These are phyloP conservation scores for Zymoseptoria pseudotritici DNA, from an alignment of 2,329 filamentous ascomycete genomes.

Conservation along the genomic window DNA sequence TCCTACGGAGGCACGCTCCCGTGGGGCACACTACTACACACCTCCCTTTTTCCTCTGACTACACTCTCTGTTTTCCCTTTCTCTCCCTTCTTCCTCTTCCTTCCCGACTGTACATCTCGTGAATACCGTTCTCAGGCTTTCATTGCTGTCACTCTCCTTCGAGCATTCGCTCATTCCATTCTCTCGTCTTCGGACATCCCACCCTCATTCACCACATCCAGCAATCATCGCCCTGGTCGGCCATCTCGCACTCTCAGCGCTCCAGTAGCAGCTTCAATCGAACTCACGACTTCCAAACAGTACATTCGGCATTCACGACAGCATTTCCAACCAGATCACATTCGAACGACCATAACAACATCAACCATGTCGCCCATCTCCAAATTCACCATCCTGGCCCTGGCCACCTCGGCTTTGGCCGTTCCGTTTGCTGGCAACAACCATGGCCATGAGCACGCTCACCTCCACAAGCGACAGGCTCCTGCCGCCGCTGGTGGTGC, in stretches of 20 bases:
- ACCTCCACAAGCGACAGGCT: conserved; percentile 21
- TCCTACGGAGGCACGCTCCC: background rate
- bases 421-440: conserved; percentile 26
- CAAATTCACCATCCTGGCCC: conserved; percentile 37
- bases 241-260: conserved; percentile 27
- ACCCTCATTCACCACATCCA: conserved; percentile 24
- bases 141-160: conserved; percentile 25
- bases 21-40: conserved; percentile 1
- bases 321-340: conserved; percentile 4
- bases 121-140: background rate
- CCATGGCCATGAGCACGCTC: conserved; percentile 16
- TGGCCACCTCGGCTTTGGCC: conserved; percentile 35
- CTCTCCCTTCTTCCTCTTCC: conserved; percentile 10
- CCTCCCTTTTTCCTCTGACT: conserved; percentile 2
- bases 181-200: conserved; percentile 30
- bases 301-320: background rate
- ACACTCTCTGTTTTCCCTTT: background rate
- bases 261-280: conserved; percentile 32
- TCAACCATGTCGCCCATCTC: conserved; percentile 29
- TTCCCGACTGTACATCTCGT: conserved; percentile 19
- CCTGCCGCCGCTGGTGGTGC: conserved; percentile 13
- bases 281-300: conserved; percentile 1
- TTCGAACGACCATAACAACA: conserved; percentile 14
- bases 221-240: conserved; percentile 36
- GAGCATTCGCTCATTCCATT: conserved; percentile 39